phyloP scores from a whole-genome alignment of 306 rosid genomes.

The Echinosophora koreensis region DNA sequence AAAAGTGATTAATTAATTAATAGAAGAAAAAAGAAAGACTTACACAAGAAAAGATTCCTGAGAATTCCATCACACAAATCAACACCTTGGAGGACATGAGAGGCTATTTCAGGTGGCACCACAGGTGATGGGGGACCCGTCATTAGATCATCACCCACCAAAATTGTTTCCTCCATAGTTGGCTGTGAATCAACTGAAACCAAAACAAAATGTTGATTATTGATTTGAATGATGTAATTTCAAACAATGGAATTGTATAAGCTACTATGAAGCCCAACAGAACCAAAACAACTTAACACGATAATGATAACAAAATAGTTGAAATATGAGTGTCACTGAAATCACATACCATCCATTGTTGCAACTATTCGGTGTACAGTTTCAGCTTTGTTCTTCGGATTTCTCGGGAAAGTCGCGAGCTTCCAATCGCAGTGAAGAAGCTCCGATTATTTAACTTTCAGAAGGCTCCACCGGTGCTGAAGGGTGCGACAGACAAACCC shows the following conservation, averaged over 20 bases:
- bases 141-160: constrained; percentile 97
- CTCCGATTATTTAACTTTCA: too few relatives aligned
- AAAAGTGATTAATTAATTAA: neutral
- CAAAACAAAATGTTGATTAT: constrained; percentile 21
- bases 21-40: constrained; percentile 42
- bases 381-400: too few relatives aligned
- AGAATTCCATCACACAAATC: constrained; percentile 88
- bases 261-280: too few relatives aligned
- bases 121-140: constrained; percentile 91
- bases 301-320: neutral
- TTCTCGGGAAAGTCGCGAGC: too few relatives aligned
- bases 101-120: constrained; percentile 91
- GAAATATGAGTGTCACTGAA: too few relatives aligned
- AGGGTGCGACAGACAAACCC: too few relatives aligned
- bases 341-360: too few relatives aligned
- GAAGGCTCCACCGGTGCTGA: too few relatives aligned
- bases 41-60: constrained; percentile 86
- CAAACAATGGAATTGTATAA: too few relatives aligned
- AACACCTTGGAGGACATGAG: constrained; percentile 92
- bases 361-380: too few relatives aligned
- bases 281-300: constrained; percentile 21
- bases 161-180: constrained; percentile 90
- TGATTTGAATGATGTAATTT: neutral
- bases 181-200: constrained; percentile 91
- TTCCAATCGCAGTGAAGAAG: too few relatives aligned